Evolutionary conservation across 1,284 basidiomycete species (phyloP), one percentile per base, ranked within the genome.

Genomic region (Cryptococcus deneoformans): DNA sequence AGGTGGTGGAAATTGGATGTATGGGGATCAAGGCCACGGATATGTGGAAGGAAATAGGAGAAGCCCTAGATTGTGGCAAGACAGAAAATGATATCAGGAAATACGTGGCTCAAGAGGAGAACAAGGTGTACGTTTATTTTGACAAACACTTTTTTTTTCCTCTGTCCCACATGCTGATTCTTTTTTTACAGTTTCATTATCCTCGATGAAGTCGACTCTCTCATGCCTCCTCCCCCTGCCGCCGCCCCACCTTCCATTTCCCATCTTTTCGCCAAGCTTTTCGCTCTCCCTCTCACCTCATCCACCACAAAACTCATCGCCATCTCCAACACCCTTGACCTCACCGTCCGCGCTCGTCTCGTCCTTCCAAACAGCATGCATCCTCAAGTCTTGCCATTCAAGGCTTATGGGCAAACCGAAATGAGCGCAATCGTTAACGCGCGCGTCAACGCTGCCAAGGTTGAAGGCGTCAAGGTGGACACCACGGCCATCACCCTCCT

Each of bases 291-390:
- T 0, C 59, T 66, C 2, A 44, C 62, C 3, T 69, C 66, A 2
- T 49, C 60, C 8, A 59, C 65, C n/a, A 59, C 76, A 63, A 75
- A 76, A 56, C 63, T 78, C 29, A 66, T 78, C 46, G 70, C 74
- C 54, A 79, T 78, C 61, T 75, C 76, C 54, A 78, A 78, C 66
- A 78, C 76, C 12, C 72, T 79, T 51, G 77, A 78, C 60, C 65
- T 78, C 8, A 77, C 78, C 9, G 62, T 73, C 14, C 73, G 77
- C 36, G 72, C 73, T 35, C 70, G 71, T 43, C 67, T 77, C 14
- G 63, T 70, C 20, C 70, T 77, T 6, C 66, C 73, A 10, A 60
- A 69, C 53, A 66, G 65, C 42, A 57, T 63, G 5, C 68, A 70
- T 47, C 76, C 75, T 16, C 54, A 63, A 20, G 69, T 75, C 6